These are phyloP conservation scores for Scutellaria barbata DNA, from an alignment of 257 asterid genomes.

Conservation along the genomic window DNA sequence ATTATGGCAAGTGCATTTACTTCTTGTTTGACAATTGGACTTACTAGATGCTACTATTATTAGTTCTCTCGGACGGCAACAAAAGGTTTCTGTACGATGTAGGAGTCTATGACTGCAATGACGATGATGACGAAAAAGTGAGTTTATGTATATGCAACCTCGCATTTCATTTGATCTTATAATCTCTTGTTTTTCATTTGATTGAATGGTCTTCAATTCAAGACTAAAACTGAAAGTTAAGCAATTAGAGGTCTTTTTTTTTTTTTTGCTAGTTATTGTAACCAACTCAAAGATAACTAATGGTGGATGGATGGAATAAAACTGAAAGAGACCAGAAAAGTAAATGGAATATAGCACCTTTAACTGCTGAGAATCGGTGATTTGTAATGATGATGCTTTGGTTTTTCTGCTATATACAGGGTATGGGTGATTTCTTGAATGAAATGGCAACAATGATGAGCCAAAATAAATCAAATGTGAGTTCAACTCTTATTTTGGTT, in stretches of 20 bases:
- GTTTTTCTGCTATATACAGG: conserved; percentile 48
- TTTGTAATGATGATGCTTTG: not conserved
- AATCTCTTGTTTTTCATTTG: not conserved
- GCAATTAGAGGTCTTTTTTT: not conserved
- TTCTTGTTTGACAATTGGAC: conserved; percentile 24
- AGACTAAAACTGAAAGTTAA: not conserved
- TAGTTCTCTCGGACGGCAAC: conserved; percentile 81
- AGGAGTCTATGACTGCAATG: conserved; percentile 80
- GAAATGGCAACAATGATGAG: conserved; percentile 81
- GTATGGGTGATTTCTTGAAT: conserved; percentile 77
- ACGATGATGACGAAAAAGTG: conserved; percentile 77
- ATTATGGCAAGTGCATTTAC: conserved; percentile 29
- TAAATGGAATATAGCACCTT: not conserved
- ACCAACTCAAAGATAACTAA: not conserved
- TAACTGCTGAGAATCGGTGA: not conserved
- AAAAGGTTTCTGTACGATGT: conserved; percentile 87
- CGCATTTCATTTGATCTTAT: conserved; percentile 2
- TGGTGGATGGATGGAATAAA: not conserved
- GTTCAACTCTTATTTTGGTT: conserved; percentile 21
- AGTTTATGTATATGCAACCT: conserved; percentile 22
- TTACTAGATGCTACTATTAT: conserved; percentile 42
- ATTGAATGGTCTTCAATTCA: conserved; percentile 22
- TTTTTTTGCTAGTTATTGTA: not conserved
- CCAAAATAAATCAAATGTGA: conserved; percentile 60
- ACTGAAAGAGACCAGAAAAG: not conserved